Evolutionary conservation across 805 yeast genomes (phyloP).

Genomic region (Schwanniomyces sp.): DNA sequence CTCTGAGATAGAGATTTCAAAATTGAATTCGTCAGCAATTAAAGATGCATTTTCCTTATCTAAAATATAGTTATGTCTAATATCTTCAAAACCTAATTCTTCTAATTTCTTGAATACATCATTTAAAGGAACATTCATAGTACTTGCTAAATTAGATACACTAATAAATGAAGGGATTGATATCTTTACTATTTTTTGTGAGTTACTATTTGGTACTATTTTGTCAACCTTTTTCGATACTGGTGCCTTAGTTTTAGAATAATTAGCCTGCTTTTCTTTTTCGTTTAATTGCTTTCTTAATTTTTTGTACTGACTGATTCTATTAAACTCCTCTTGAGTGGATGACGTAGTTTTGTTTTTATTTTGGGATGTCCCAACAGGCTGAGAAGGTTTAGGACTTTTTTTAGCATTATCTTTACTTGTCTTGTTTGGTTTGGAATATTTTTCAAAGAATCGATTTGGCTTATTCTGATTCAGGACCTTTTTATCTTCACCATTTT

Average conservation of each 20-base stretch:
- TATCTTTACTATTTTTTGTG: slow-evolving; percentile 22
- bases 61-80: slow-evolving; percentile 73
- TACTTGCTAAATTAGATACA: slow-evolving; percentile 74
- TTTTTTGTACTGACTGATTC: slow-evolving; percentile 4
- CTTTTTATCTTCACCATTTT: neutral
- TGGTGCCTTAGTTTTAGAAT: slow-evolving; percentile 12
- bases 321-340: slow-evolving; percentile 1
- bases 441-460: slow-evolving; percentile 35
- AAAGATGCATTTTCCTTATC: slow-evolving; percentile 84
- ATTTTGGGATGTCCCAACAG: neutral
- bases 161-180: slow-evolving; percentile 77
- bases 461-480: slow-evolving; percentile 11
- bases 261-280: slow-evolving; percentile 4
- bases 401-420: neutral
- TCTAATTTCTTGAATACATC: slow-evolving; percentile 57
- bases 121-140: slow-evolving; percentile 64
- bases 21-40: slow-evolving; percentile 87
- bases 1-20: slow-evolving; percentile 55
- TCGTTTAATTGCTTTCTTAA: slow-evolving; percentile 5
- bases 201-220: neutral
- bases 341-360: neutral
- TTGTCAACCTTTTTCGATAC: neutral
- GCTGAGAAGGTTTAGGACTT: neutral
- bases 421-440: neutral
- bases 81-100: slow-evolving; percentile 69